Base-by-base conservation (phyloP, 805 yeast species). In the Metschnikowia hibisci region DNA sequence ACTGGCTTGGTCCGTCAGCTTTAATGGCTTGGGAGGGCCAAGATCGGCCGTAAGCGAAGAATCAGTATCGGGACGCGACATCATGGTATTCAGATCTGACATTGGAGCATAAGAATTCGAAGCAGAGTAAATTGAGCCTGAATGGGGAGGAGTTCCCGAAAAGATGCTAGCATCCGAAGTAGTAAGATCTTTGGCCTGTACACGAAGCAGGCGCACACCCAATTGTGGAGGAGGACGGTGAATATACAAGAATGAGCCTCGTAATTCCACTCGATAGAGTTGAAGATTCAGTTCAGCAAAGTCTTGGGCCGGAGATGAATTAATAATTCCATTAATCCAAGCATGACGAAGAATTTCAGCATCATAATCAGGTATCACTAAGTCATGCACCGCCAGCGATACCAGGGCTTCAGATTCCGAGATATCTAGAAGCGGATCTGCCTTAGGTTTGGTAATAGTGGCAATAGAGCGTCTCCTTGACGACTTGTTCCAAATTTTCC, bases 211-310 rank as follows among this genome's bases (percentile, higher is more conserved):
- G 32, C 53, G 56, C 13, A 44, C 45, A 34, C 44, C 47, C 41
- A 51, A 16, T 45, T 38, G 53, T 36, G 40, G 45, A 22, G 56
- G 56, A 15, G 56, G 51, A 4, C 53, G 50, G 66, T 77, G 85
- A 13, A 89, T 60, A 42, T 72, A 69, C 41, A 89, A 63, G 33
- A 71, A 68, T 2, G 89, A 78, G 14, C 96, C 96, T 53, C 74
- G 78, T 44, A 89, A 64, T 54, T 54, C 56, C 20, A 49, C 50
- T 20, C 56, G 54, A 40, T 45, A 53, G 31, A 51, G 42, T 32
- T 46, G 50, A 22, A 53, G 51, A 23, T 40, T 32, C 28, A 43
- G 34, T 30, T 54, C 60, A 47, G 53, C 34, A 30, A 63, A 59
- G 34, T 64, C 69, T 32, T 49, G 55, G 20, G 58, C 58, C 4